These are phyloP conservation scores for Ogataea salicorniae DNA, from an alignment of 805 yeast genomes.

Conservation along the genomic window DNA sequence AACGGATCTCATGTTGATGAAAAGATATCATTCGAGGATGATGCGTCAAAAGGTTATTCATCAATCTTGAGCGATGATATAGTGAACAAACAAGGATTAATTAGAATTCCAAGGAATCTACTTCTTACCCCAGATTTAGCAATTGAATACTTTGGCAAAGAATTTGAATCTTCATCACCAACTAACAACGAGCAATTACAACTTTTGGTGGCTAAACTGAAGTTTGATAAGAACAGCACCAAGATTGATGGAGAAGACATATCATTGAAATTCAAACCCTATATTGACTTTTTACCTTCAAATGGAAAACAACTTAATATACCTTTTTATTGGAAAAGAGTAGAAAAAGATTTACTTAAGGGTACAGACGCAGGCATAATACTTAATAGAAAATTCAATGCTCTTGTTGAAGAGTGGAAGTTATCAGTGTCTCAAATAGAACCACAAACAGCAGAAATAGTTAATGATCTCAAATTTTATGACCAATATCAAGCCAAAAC, in stretches of 20 bases:
- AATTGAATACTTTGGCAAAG: constrained; percentile 20
- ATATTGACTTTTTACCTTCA: constrained; percentile 44
- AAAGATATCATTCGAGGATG: constrained; percentile 29
- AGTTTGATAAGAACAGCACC: constrained; percentile 28
- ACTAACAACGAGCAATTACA: constrained; percentile 33
- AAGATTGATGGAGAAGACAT: constrained; percentile 12
- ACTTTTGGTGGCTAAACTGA: constrained; percentile 38
- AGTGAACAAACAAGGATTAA: constrained; percentile 16
- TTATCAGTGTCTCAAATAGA: constrained; percentile 19
- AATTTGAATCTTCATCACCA: not conserved
- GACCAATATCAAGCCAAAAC: constrained; percentile 13
- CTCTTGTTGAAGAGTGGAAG: constrained; percentile 59
- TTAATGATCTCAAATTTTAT: constrained; percentile 25
- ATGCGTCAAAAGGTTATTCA: constrained; percentile 29
- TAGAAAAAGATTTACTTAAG: constrained; percentile 44
- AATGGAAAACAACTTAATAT: constrained; percentile 39
- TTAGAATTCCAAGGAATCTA: constrained; percentile 34
- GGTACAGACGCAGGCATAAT: constrained; percentile 70
- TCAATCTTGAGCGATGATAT: constrained; percentile 23
- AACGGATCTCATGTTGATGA: constrained; percentile 36
- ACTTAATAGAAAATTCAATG: constrained; percentile 39
- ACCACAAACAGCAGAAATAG: constrained; percentile 7
- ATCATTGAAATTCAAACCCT: constrained; percentile 34
- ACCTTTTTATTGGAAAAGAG: constrained; percentile 62
- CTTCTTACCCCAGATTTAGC: constrained; percentile 36